Base-by-base conservation (phyloP, 805 yeast species). In the Helenozyma rhizophorensis region DNA sequence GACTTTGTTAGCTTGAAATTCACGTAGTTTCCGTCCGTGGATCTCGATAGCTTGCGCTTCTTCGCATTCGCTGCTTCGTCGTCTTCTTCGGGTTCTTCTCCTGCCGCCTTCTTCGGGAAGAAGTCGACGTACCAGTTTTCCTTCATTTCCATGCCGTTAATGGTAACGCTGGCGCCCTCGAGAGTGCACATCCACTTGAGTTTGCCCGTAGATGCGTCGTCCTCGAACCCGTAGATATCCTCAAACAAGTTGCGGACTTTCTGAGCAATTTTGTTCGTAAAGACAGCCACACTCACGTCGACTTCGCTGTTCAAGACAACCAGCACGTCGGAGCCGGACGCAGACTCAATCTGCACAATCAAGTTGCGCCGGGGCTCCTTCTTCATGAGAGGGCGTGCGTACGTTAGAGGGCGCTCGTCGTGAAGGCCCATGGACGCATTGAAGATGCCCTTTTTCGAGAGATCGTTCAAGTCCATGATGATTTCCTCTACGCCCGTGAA, bases 401-500 rank as follows among this genome's bases (percentile, higher is more conserved):
- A 67, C 24, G 40, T 39, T 14, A 54, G 14, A 3, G 59, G 55
- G 9, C 34, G 36, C 36, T 59, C 65, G 9, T 34, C 36, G 3
- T 31, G 23, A 22, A 37, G 32, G 21, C 45, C 51, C 7, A 32
- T 30, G 3, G 59, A 47, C 16, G 30, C 35, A 30, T 52, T 48
- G 16, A 42, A 17, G 13, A 65, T 30, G 1, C 78, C 72, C 19
- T 55, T 52, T 15, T 53, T 50, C 29, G 58, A 60, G 13, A 80
- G 25, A 51, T 82, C 80, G 22, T 53, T 43, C 23, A 79, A 38
- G 17, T 65, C 53, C 2, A 85, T 36, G 1, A 75, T 43, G 8
- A 88, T 82, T 43, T 83, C 93, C 42, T 78, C 77, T 2, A 51
- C 45, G 0, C 66, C 50, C 3, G 32, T 15, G 42, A 74, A 66